Percentiles rank a stretch among this genome's conserved stretches.
Evolutionary conservation across 2,329 filamentous ascomycete genomes (phyloP).

Genomic region (Drechslerella coelobrocha): DNA sequence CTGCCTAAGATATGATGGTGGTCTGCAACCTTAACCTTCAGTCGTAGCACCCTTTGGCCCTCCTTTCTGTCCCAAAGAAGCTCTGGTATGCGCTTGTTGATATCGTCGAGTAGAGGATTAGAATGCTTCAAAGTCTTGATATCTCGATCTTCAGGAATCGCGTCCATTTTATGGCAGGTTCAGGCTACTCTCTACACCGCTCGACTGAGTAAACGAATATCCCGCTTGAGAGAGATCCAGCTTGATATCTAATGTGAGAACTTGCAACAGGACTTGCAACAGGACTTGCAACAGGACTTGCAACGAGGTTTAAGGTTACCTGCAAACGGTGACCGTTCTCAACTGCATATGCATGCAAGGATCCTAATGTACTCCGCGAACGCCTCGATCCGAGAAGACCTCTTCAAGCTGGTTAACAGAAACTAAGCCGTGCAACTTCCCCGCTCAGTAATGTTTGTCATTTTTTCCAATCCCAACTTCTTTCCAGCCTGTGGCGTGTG

Average conservation of each 20-base stretch:
- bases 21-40: conserved; percentile 61
- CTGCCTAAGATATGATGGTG: conserved; percentile 31
- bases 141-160: conserved; percentile 65
- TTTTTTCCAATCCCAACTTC: conserved; percentile 3
- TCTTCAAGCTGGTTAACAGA: neutral
- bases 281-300: too few relatives aligned
- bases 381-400: too few relatives aligned
- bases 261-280: too few relatives aligned
- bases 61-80: conserved; percentile 65
- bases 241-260: too few relatives aligned
- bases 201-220: neutral
- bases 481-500: neutral
- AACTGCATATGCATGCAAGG: too few relatives aligned
- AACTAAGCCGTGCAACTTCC: neutral
- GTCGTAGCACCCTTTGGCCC: conserved; percentile 60
- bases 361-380: too few relatives aligned
- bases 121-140: conserved; percentile 69
- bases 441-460: neutral
- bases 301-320: too few relatives aligned
- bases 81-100: conserved; percentile 64
- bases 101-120: conserved; percentile 66
- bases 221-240: too few relatives aligned
- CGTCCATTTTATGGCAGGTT: conserved; percentile 64
- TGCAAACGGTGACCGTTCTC: too few relatives aligned
- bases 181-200: neutral